These are phyloP conservation scores for Plantago coronopus DNA, from an alignment of 305 asterid species.

Conservation along the genomic window DNA sequence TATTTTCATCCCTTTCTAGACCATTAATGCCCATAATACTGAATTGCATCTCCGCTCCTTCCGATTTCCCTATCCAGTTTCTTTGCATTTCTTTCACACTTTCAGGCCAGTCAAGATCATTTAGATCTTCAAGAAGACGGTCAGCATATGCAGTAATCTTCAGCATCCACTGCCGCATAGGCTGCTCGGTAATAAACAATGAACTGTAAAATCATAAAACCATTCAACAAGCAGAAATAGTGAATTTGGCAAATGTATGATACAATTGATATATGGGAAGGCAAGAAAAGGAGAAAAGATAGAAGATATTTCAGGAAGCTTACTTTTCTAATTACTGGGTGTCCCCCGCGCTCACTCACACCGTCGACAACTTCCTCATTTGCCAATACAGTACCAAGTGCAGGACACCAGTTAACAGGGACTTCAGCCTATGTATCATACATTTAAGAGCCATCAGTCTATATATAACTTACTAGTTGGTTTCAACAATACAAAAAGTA, in stretches of 20 bases:
- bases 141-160: constrained; percentile 97
- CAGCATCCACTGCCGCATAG: constrained; percentile 99
- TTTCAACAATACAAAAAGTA: constrained; percentile 2
- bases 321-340: constrained; percentile 92
- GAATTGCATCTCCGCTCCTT: constrained; percentile 90
- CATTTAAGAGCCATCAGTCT: too few species aligned
- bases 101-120: constrained; percentile 97
- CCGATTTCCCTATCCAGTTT: constrained; percentile 97
- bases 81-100: constrained; percentile 98
- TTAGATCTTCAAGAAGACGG: constrained; percentile 90
- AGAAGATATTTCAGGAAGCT: constrained; percentile 14
- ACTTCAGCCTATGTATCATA: constrained; percentile 72
- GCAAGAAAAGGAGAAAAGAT: constrained; percentile 11
- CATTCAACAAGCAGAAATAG: constrained; percentile 56
- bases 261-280: background rate
- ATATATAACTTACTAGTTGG: constrained; percentile 13
- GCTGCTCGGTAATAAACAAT: constrained; percentile 99
- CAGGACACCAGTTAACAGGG: constrained; percentile 99
- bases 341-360: constrained; percentile 97
- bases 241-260: constrained; percentile 29
- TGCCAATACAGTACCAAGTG: constrained; percentile 96
- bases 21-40: constrained; percentile 39
- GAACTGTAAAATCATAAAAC: constrained; percentile 90
- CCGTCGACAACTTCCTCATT: constrained; percentile 98
- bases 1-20: constrained; percentile 42